phyloP scores from a whole-genome alignment of 2,329 filamentous ascomycete genomes.

The Pseudogymnoascus sp. region DNA sequence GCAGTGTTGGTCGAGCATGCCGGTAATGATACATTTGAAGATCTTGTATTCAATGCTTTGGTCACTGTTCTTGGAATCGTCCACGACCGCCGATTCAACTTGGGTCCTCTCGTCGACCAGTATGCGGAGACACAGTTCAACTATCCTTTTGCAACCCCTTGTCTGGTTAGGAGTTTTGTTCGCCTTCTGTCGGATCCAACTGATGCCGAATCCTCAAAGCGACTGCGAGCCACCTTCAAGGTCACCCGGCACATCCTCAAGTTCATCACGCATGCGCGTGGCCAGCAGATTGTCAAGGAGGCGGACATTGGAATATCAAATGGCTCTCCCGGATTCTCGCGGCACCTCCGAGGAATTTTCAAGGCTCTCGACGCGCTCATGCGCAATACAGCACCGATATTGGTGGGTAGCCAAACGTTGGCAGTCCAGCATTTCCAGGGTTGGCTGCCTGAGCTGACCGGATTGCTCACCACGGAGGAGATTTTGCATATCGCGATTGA shows the following conservation, averaged over 20 bases:
- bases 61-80: constrained; percentile 89
- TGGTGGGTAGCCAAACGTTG: constrained; percentile 90
- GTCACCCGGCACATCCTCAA: constrained; percentile 88
- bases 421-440: constrained; percentile 94
- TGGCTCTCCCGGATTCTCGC: constrained; percentile 63
- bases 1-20: constrained; percentile 83
- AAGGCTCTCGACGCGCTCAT: constrained; percentile 84
- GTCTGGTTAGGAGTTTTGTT: constrained; percentile 77
- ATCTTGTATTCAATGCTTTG: constrained; percentile 82
- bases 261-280: constrained; percentile 84
- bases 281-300: constrained; percentile 82
- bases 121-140: constrained; percentile 86
- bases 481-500: constrained; percentile 86
- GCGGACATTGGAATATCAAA: constrained; percentile 77
- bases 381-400: constrained; percentile 72
- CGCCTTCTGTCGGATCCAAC: constrained; percentile 74
- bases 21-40: constrained; percentile 87
- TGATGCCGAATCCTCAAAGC: constrained; percentile 74
- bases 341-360: constrained; percentile 80
- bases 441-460: constrained; percentile 86
- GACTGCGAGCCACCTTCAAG: constrained; percentile 85
- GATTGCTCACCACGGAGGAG: constrained; percentile 70
- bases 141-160: constrained; percentile 85
- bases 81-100: constrained; percentile 86
- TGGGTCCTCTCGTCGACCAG: constrained; percentile 81